Evolutionary conservation across 805 yeast species (phyloP).

Genomic region (Myxozyma udenii): DNA sequence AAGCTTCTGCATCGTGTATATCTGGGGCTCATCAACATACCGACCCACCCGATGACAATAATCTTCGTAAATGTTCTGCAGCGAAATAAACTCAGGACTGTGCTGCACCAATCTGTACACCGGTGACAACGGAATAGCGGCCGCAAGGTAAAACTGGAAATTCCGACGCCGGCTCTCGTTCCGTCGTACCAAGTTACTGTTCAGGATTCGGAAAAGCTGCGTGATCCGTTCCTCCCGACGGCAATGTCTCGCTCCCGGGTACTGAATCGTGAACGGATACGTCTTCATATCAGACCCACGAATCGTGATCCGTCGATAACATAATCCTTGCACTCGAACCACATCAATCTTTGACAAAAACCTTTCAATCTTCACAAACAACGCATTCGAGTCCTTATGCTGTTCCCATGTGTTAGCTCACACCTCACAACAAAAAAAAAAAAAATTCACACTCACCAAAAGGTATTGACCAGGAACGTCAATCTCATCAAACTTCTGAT

Average conservation of each 20-base stretch:
- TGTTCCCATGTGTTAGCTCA: background rate
- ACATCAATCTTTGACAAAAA: slow-evolving; percentile 85
- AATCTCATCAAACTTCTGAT: slow-evolving; percentile 95
- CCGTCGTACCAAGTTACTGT: slow-evolving; percentile 66
- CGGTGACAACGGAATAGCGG: slow-evolving; percentile 91
- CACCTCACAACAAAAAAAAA: background rate
- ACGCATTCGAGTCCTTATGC: slow-evolving; percentile 74
- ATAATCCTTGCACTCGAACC: slow-evolving; percentile 84
- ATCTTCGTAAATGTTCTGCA: slow-evolving; percentile 84
- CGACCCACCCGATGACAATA: slow-evolving; percentile 70
- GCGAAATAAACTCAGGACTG: slow-evolving; percentile 67
- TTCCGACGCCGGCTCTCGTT: slow-evolving; percentile 87
- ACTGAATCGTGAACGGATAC: slow-evolving; percentile 93
- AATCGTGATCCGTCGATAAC: slow-evolving; percentile 82
- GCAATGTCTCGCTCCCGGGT: slow-evolving; percentile 96
- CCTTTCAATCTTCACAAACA: slow-evolving; percentile 88
- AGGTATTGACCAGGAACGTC: slow-evolving; percentile 97
- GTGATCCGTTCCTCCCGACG: slow-evolving; percentile 93
- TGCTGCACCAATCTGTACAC: slow-evolving; percentile 87
- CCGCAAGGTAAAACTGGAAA: slow-evolving; percentile 79
- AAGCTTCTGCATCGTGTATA: slow-evolving; percentile 77
- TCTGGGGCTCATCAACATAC: slow-evolving; percentile 84
- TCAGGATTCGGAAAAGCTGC: slow-evolving; percentile 86
- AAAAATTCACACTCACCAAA: slow-evolving; percentile 47
- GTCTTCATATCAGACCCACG: slow-evolving; percentile 91